A percentile compares a stretch with the other conserved stretches of the same genome.
phyloP scores from a whole-genome alignment of 768 basidiomycete genomes.

The Pilatotrama ljubarskyi region DNA sequence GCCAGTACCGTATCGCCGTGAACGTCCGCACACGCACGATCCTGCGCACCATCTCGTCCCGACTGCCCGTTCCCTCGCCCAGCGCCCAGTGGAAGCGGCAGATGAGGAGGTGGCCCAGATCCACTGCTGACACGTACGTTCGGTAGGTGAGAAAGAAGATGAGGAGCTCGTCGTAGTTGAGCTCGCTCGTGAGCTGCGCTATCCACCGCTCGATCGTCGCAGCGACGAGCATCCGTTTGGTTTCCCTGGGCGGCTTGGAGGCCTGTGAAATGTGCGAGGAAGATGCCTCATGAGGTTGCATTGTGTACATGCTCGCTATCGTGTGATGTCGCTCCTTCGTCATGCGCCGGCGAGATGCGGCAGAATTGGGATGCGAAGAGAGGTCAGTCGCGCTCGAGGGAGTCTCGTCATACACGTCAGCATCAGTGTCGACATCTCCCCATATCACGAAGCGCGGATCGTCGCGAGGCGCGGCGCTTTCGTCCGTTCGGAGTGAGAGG shows the following conservation, averaged over 20 bases:
- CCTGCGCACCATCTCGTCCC: slow-evolving; percentile 70
- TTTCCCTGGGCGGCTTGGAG: slow-evolving; percentile 25
- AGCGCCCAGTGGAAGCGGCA: slow-evolving; percentile 91
- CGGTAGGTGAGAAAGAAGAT: slow-evolving; percentile 94
- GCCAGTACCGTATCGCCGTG: slow-evolving; percentile 87
- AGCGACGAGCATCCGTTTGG: slow-evolving; percentile 66
- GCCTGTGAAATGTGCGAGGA: not conserved
- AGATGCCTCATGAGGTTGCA: not conserved
- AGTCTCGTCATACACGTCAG: slow-evolving; percentile 11
- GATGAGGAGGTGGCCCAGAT: slow-evolving; percentile 80
- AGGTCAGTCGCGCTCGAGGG: slow-evolving; percentile 14
- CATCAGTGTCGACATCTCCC: slow-evolving; percentile 56
- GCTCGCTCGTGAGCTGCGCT: slow-evolving; percentile 82
- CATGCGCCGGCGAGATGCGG: slow-evolving; percentile 11
- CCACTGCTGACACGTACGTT: slow-evolving; percentile 75
- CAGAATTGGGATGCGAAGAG: slow-evolving; percentile 23
- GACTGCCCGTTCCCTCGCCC: slow-evolving; percentile 44
- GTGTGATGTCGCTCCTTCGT: slow-evolving; percentile 34
- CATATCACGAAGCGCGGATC: slow-evolving; percentile 93
- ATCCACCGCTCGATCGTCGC: slow-evolving; percentile 95
- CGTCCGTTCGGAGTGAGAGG: slow-evolving; percentile 65
- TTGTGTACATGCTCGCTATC: slow-evolving; percentile 19
- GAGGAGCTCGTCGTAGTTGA: slow-evolving; percentile 84
- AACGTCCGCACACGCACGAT: slow-evolving; percentile 89
- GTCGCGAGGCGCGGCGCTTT: slow-evolving; percentile 72